Evolutionary conservation across 495 filamentous ascomycete genomes (phyloP), one percentile per base, ranked within the genome.

Genomic region (Aspergillus heteromorphus): DNA sequence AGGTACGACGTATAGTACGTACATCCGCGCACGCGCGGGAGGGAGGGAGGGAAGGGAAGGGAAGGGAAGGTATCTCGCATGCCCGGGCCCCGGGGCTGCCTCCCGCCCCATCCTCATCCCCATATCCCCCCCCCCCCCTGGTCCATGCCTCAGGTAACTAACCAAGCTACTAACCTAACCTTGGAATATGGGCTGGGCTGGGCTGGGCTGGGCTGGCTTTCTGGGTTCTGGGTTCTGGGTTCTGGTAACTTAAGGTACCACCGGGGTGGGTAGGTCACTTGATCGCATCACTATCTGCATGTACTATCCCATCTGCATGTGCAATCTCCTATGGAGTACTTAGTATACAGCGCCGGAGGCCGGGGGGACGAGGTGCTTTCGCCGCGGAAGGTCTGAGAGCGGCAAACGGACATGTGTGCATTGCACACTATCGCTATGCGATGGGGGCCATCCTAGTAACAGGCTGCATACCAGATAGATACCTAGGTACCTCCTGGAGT

Each of bases 61-160:
- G n/a, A n/a, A n/a, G n/a, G n/a, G n/a, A n/a, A n/a, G n/a, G 43
- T 47, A 47, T 47, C 43, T 47, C 18, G 34, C 34, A 38, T 38
- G 34, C n/a, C 34, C 34, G 34, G 34, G 34, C 34, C 34, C 23
- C 23, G 23, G 23, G 23, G n/a, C n/a, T n/a, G n/a, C n/a, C n/a
- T n/a, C n/a, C n/a, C n/a, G n/a, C n/a, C n/a, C n/a, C n/a, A n/a
- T n/a, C n/a, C n/a, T n/a, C n/a, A n/a, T n/a, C n/a, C n/a, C n/a
- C n/a, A n/a, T n/a, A n/a, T n/a, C n/a, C n/a, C 23, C 23, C 23
- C 23, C 7, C 23, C 34, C 13, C 2, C 13, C 34, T 13, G 10
- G 34, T 38, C 11, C 34, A 38, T 38, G 34, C 13, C 34, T 38
- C 11, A 38, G 34, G 43, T 47, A 20, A 20, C 21, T n/a, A n/a